Evolutionary conservation across 2,329 filamentous ascomycete genomes (phyloP).

Genomic region (Colletotrichum simmondsii): DNA sequence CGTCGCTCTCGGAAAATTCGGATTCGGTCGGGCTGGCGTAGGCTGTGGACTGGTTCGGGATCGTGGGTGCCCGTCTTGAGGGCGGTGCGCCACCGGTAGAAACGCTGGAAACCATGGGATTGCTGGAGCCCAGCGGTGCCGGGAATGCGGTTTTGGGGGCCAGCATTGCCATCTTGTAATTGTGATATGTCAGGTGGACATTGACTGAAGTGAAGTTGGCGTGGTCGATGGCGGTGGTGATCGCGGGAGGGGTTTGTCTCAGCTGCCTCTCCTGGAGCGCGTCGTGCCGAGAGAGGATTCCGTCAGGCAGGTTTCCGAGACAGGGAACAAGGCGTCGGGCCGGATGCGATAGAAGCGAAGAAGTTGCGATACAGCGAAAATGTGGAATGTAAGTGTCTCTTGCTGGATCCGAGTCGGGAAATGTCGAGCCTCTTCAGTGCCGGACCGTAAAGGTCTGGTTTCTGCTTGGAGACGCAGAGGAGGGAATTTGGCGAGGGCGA

Average conservation of each 20-base stretch:
- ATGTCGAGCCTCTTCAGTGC: slow-evolving; percentile 14
- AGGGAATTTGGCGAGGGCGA: slow-evolving; percentile 12
- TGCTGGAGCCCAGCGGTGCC: slow-evolving; percentile 61
- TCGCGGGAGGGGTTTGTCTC: slow-evolving; percentile 30
- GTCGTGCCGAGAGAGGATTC: slow-evolving; percentile 23
- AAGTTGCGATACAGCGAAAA: not conserved
- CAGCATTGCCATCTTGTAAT: slow-evolving; percentile 76
- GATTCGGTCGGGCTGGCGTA: slow-evolving; percentile 91
- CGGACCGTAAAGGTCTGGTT: slow-evolving; percentile 30
- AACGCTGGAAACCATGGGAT: slow-evolving; percentile 56
- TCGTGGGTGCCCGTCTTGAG: slow-evolving; percentile 61
- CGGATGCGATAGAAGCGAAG: not conserved
- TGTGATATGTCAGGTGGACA: not conserved
- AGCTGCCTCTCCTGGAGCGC: slow-evolving; percentile 35
- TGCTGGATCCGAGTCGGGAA: not conserved
- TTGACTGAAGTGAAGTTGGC: slow-evolving; percentile 9
- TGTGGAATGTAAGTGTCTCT: slow-evolving; percentile 8
- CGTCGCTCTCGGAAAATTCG: slow-evolving; percentile 88
- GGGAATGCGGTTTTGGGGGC: slow-evolving; percentile 80
- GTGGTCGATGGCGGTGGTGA: not conserved
- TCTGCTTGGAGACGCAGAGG: slow-evolving; percentile 19
- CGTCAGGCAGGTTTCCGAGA: slow-evolving; percentile 26
- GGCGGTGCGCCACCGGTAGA: slow-evolving; percentile 62
- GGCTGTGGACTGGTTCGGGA: slow-evolving; percentile 61
- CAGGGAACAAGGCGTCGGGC: slow-evolving; percentile 18